Base-by-base conservation (phyloP, 441 rosid species). In the Eutrema salsugineum region DNA sequence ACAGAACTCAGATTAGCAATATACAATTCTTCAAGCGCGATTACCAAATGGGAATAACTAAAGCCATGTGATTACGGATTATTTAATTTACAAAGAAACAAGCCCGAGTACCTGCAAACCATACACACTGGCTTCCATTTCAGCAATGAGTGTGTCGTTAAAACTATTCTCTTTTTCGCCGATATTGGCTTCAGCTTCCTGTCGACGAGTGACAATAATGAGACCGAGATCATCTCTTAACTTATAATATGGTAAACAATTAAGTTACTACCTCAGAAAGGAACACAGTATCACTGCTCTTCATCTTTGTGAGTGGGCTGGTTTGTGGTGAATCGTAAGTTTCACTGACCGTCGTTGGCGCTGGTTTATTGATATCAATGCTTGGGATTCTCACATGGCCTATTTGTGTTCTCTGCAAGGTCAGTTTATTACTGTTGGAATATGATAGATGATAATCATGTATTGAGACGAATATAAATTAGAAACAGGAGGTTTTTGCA, bases 51-150 rank as follows among this genome's bases (percentile, higher is more conserved):
- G 44, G 15, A 40, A 40, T 14, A 15, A 3, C 32, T 14, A 42
- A 48, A 58, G 43, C 28, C 61, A 39, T 60, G 65, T 48, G 57
- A 59, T 48, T 30, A 68, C 7, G 15, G 44, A 61, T 49, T 47
- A 71, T 43, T 17, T 30, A 62, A 63, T 60, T 12, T 48, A 19
- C 17, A 3, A 58, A 17, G 33, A 15, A 20, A 5, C 46, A 56
- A 28, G n/a, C 5, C 35, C 2, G n/a, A 36, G 51, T 77, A 92
- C 98, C 93, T 90, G 96, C 83, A 92, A 84, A 36, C 98, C 94
- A 67, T 87, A 92, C 58, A 77, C 83, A 79, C 86, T 81, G 24
- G 96, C 98, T 82, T 92, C 93, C 83, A 90, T 86, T 87, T 92
- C 94, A 77, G 83, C 93, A 53, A 83, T 81, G 78, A 76, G 15